Percentiles rank a stretch among this genome's conserved stretches.
Evolutionary conservation across 1,284 basidiomycete genomes (phyloP).

Genomic region (Anthracocystis setariae): DNA sequence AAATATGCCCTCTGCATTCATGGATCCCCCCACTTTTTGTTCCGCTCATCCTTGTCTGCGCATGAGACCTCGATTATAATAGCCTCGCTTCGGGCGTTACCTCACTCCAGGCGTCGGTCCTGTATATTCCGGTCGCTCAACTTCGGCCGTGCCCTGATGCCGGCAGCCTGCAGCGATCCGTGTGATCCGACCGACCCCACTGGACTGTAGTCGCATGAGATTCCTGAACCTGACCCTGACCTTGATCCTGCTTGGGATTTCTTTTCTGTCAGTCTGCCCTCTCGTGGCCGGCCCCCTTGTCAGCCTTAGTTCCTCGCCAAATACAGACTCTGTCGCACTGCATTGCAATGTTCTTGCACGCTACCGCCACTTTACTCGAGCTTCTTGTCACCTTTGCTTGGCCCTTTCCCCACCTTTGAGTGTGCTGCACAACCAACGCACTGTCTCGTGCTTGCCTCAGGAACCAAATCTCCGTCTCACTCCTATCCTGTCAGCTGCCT

Average conservation of each 20-base stretch:
- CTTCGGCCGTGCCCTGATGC: conserved; percentile 1
- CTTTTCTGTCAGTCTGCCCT: background rate
- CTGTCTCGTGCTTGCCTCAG: conserved; percentile 14
- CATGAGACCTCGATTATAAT: background rate
- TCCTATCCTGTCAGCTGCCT: background rate
- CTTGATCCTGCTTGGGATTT: background rate
- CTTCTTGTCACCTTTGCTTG: background rate
- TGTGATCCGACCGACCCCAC: conserved; percentile 11
- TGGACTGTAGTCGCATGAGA: conserved; percentile 6
- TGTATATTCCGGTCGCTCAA: background rate
- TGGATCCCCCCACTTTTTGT: background rate
- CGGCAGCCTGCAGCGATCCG: background rate
- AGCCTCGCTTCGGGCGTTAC: conserved; percentile 1
- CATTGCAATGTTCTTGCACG: too few species aligned
- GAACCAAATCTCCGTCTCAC: conserved; percentile 10
- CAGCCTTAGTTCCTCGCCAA: background rate
- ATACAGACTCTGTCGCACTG: too few species aligned
- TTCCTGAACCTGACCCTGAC: background rate
- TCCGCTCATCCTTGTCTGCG: background rate
- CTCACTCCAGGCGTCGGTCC: background rate
- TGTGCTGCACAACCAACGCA: background rate
- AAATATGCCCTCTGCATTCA: too few species aligned
- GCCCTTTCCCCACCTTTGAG: background rate
- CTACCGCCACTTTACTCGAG: too few species aligned
- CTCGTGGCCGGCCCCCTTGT: background rate